These are phyloP conservation scores for Stemphylium beticola DNA, from an alignment of 2,329 filamentous ascomycete genomes.

Conservation along the genomic window DNA sequence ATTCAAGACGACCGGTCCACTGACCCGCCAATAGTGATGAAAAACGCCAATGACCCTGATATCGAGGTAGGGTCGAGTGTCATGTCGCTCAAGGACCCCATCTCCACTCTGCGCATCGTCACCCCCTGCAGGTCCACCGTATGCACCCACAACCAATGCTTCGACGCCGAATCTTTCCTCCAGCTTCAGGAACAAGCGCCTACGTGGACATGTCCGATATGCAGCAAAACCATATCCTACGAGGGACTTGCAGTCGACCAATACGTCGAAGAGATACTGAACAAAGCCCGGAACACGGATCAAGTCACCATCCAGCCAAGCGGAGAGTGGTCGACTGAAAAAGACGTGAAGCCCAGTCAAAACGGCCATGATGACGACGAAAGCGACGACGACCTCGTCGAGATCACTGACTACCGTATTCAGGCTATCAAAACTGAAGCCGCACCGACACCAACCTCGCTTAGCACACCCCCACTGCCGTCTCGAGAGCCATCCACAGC, in stretches of 20 bases:
- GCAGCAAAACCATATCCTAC: conserved; percentile 81
- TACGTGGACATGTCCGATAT: conserved; percentile 95
- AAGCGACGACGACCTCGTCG: conserved; percentile 55
- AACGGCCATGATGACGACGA: conserved; percentile 50
- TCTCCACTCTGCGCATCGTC: conserved; percentile 82
- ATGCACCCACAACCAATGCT: conserved; percentile 92
- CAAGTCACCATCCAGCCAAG: conserved; percentile 90
- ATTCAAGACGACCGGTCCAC: background rate
- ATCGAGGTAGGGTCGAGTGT: conserved; percentile 87
- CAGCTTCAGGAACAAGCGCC: conserved; percentile 95
- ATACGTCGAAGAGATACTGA: conserved; percentile 88
- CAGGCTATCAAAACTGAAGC: conserved; percentile 51
- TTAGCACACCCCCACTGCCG: conserved; percentile 54
- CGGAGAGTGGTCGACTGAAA: conserved; percentile 72
- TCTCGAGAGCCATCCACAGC: conserved; percentile 51
- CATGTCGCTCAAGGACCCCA: conserved; percentile 89
- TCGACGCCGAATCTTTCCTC: conserved; percentile 90
- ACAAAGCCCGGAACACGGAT: conserved; percentile 74
- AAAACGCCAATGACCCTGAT: conserved; percentile 82
- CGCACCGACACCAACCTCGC: conserved; percentile 43
- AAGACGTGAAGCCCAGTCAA: conserved; percentile 45
- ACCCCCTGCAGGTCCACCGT: conserved; percentile 78
- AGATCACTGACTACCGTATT: conserved; percentile 50
- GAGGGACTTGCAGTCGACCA: conserved; percentile 86
- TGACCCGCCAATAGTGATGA: conserved; percentile 65